Evolutionary conservation across 1,284 basidiomycete genomes (phyloP), one percentile per base, ranked within the genome.

Genomic region (Ceratobasidium sp.): DNA sequence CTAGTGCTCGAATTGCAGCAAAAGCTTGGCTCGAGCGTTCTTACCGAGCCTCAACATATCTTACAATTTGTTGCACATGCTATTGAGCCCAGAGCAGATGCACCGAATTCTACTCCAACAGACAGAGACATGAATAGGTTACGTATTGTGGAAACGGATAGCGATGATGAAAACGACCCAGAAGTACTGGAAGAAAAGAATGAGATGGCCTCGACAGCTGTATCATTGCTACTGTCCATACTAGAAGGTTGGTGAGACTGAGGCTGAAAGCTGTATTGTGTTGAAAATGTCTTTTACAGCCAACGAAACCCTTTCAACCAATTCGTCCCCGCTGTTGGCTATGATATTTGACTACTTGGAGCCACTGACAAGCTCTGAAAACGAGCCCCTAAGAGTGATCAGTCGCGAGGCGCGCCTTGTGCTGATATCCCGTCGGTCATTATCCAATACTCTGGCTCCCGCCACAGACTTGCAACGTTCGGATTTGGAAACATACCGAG

Each of bases 391-490:
- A 43, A 84, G 87, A 34, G 81, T 86, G 4, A 81, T 93, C 3
- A 88, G 90, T 0, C 85, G 89, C 28, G 94, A 96, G 80, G 93
- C 92, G 2, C 83, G 87, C 67, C 87, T 96, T 78, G 90, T 94
- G 14, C 87, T 97, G 77, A 91, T 90, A 1, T 92, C 92, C 6
- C 88, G 92, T 16, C 81, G 91, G 69, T 88, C 90, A 1, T 86
- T 87, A 3, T 82, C 85, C 0, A 87, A 88, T 3, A 52, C 76
- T 72, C 5, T 77, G 36, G 78, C 81, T 2, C 64, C 79, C 21
- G 77, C 74, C 67, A 10, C 64, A 79, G 28, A 82, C 83, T 21
- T 83, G 85, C 72, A 81, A 81, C 67, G 77, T 71, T 67, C 74
- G 5, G 81, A 85, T 1, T 85, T 88, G 67, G 87, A 88, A 69